Percentiles rank a stretch among this genome's conserved stretches.
Evolutionary conservation across 768 basidiomycete species (phyloP).

Genomic region (Rhodotorula kratochvilovae): DNA sequence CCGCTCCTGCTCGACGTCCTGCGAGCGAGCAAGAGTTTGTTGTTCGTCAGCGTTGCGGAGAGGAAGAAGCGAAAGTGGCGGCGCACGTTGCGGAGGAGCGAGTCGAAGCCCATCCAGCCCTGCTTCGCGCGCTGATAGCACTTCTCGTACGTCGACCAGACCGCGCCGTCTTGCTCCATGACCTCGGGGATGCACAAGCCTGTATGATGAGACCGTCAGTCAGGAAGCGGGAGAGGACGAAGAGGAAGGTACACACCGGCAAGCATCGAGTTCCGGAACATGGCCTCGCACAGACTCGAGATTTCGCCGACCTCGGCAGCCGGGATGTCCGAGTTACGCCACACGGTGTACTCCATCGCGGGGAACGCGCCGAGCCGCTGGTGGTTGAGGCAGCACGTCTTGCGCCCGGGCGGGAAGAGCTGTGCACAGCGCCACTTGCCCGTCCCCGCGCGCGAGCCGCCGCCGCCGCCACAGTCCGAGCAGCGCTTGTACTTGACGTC

Average conservation of each 20-base stretch:
- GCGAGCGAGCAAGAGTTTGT: too few relatives aligned
- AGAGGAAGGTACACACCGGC: constrained; percentile 1
- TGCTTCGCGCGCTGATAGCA: background rate
- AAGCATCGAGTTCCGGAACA: constrained; percentile 26
- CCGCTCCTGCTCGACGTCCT: constrained; percentile 1
- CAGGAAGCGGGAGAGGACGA: background rate
- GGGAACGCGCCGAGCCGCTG: constrained; percentile 38
- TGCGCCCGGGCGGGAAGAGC: constrained; percentile 46
- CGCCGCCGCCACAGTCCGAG: constrained; percentile 46
- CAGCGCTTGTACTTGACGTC: constrained; percentile 22
- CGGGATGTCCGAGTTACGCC: constrained; percentile 15
- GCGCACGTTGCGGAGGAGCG: constrained; percentile 23
- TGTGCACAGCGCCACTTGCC: constrained; percentile 48
- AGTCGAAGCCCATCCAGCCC: constrained; percentile 21
- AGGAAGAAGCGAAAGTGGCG: background rate
- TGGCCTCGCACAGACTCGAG: background rate
- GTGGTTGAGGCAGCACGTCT: constrained; percentile 47
- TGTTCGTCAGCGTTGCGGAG: too few relatives aligned
- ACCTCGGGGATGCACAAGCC: constrained; percentile 38
- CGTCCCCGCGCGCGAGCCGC: constrained; percentile 45
- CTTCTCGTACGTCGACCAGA: constrained; percentile 13
- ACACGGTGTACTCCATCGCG: constrained; percentile 19
- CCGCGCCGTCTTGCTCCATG: constrained; percentile 31
- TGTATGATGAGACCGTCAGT: background rate
- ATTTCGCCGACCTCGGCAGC: constrained; percentile 22